Base-by-base conservation (phyloP, 371 early-diverging fungal genomes). In the Mycotypha africana region DNA sequence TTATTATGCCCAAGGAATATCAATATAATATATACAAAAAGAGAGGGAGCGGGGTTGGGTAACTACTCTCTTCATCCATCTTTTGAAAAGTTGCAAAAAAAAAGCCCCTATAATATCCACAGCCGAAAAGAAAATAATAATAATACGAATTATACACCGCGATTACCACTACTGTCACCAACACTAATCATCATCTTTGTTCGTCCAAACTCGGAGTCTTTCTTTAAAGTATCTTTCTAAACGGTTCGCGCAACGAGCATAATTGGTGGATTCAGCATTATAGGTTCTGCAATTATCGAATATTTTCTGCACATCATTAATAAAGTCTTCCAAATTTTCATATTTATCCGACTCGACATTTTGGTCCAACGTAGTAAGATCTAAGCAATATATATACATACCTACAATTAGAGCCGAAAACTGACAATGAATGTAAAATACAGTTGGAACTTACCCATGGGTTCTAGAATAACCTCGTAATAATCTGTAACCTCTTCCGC, bases 401-500 rank as follows among this genome's bases (percentile, higher is more conserved):
- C n/a, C n/a, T n/a, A n/a, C n/a, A n/a, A n/a, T n/a, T n/a, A n/a
- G n/a, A n/a, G n/a, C n/a, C n/a, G n/a, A n/a, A n/a, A n/a, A n/a
- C n/a, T n/a, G n/a, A n/a, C n/a, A 23, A 22, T 3, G 1, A 22
- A 31, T 42, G 7, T 31, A 20, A 19, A 20, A 38, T 38, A 22
- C 21, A 5, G n/a, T n/a, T n/a, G n/a, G n/a, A n/a, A 38, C 25
- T 62, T 77, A 89, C 90, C 95, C 99, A 99, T 99, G 0, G 99
- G 99, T 36, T 92, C 86, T 52, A 88, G 93, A 61, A 99, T 97
- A 28, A 98, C 84, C 8, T 84, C 79, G 54, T 95, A 95, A 67
- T 99, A 99, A 58, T 98, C 98, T 2, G 92, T 84, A 1, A 99
- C 99, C 20, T 89, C 84, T 21, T 89, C 83, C 1, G 85, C 78